A percentile compares a stretch with the other conserved stretches of the same genome.
These are phyloP conservation scores for Ulmus americana DNA, from an alignment of 331 rosid species.

Conservation along the genomic window DNA sequence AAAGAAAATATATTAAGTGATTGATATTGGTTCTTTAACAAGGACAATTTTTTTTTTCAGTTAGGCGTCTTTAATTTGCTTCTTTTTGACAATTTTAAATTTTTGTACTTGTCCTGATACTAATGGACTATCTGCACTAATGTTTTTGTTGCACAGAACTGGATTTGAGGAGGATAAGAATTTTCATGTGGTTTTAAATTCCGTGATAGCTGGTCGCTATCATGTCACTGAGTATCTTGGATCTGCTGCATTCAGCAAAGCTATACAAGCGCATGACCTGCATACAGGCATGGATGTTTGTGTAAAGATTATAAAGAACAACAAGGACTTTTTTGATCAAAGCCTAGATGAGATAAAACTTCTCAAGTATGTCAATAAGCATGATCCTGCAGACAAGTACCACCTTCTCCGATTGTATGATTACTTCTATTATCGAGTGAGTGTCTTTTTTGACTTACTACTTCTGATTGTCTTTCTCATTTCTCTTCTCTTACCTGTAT, in stretches of 20 bases:
- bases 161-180: constrained; percentile 99
- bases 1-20: constrained; percentile 14
- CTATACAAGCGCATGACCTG: constrained; percentile 95
- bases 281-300: constrained; percentile 98
- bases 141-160: constrained; percentile 61
- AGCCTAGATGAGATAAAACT: constrained; percentile 99
- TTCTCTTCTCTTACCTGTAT: not conserved
- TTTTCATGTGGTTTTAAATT: constrained; percentile 88
- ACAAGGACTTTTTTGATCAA: constrained; percentile 98
- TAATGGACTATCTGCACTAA: constrained; percentile 29
- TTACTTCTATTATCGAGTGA: constrained; percentile 92
- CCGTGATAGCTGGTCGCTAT: constrained; percentile 95
- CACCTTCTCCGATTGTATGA: constrained; percentile 94
- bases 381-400: constrained; percentile 91
- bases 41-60: not conserved
- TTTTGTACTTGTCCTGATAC: constrained; percentile 1
- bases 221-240: constrained; percentile 98
- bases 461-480: not conserved
- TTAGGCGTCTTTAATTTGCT: constrained; percentile 12
- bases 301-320: constrained; percentile 95
- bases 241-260: constrained; percentile 98
- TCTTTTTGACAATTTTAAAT: not conserved
- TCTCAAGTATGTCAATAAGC: constrained; percentile 93
- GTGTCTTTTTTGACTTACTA: constrained; percentile 27
- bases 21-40: constrained; percentile 8